Base-by-base conservation (phyloP, 2,329 filamentous ascomycete species). In the Chrysoporthe austroafricana region DNA sequence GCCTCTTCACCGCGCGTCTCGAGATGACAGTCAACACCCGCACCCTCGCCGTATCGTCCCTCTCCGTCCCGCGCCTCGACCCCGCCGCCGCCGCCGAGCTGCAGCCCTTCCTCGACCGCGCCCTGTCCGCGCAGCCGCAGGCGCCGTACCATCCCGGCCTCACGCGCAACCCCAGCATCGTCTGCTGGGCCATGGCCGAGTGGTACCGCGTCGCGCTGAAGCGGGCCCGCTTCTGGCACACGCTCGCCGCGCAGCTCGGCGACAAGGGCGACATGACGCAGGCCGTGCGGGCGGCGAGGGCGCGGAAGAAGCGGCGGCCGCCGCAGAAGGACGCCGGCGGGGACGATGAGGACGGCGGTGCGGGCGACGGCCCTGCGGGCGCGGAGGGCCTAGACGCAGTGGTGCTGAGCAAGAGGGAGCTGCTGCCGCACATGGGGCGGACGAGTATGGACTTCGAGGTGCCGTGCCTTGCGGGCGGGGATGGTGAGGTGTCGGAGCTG, bases 121-220 rank as follows among this genome's bases (percentile, higher is more conserved):
- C 87, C 11, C 68, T 79, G 0, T 67, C 73, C 57, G 43, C 57
- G 16, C 21, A n/a, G 21, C 26, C 34, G 3, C 16, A 78, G 70
- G 76, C 73, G 9, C 58, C 59, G 0, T 46, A 64, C 4, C 66
- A 78, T 44, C 81, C 82, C n/a, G 81, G 81, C 0, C 78, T 86
- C 70, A 79, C 81, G 8, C 81, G 82, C 46, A 90, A 92, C 69
- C 76, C 91, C 0, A 84, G 84, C 26, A 82, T 89, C 6, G 73
- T 90, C 0, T 84, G 84, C 4, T 92, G 89, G 88, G 89, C 88
- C 0, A 88, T 92, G 82, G 84, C 84, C 14, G 88, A 90, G 62
- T 92, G 90, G 87, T 83, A 88, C 69, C 86, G 88, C 2, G 76
- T 90, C 1, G 86, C 89, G 0, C 78, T 84, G 9, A 83, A 84